Base-by-base conservation (phyloP, 2,329 filamentous ascomycete genomes). In the Alternaria dauci region DNA sequence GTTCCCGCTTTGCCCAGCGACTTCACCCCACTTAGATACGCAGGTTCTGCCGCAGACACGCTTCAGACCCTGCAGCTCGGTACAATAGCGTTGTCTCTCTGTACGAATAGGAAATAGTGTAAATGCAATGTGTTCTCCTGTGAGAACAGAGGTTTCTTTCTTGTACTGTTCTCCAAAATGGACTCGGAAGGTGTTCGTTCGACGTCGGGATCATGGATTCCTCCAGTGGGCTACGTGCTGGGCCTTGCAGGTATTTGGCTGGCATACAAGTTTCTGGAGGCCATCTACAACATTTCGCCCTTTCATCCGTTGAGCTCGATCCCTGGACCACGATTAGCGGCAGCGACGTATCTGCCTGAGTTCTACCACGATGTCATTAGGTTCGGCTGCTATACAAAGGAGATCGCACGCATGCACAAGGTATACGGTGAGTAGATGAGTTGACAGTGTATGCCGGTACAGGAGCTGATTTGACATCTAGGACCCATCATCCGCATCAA, bases 341-440 rank as follows among this genome's bases (percentile, higher is more conserved):
- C 77, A 9, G 68, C 75, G 20, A 77, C 78, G 1, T 70, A 71
- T 26, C 64, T 67, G 55, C 77, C 76, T 4, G 76, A 80, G 32
- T 73, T 76, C 23, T 80, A 78, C 57, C 71, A 78, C 60, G 78
- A 81, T 67, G 68, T 76, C 8, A 46, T 76, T 16, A 61, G 63
- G 28, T 65, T 66, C 12, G 77, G 76, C 0, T 69, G 72, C 48
- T 79, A 74, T 43, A 69, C 70, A 0, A 75, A 71, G 30, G 65
- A 76, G 60, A 77, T 81, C 30, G 62, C 70, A 12, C 71, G 70
- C 48, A 70, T 80, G 71, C 79, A 81, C 56, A 61, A 72, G 42
- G 62, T 67, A 56, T 80, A 80, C 62, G 75, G 76, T 77, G 55
- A 52, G 63, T 18, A 14, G 5, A 18, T 8, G 7, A 38, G 14